Conservation (phyloP, 345 rosid species). For the Heritiera fomes region DNA sequence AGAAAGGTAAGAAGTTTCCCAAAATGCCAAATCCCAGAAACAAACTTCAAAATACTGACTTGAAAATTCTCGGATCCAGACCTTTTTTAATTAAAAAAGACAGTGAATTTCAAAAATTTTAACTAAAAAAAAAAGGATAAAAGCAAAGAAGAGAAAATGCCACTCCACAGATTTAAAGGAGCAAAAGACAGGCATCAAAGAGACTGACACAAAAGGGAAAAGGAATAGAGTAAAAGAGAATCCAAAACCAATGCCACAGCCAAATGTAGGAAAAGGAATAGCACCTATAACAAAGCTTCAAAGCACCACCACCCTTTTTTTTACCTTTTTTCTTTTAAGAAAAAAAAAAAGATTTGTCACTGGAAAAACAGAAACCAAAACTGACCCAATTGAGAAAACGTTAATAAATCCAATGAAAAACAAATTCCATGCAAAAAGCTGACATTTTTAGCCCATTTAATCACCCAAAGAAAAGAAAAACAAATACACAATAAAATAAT, state of each 20-base stretch:
- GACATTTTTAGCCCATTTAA: not conserved
- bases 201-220: slow-evolving; percentile 23
- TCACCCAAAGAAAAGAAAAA: slow-evolving; percentile 15
- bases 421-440: slow-evolving; percentile 3
- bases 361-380: not conserved
- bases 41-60: slow-evolving; percentile 1
- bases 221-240: slow-evolving; percentile 31
- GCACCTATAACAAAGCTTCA: slow-evolving; percentile 14
- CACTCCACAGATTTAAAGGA: slow-evolving; percentile 28
- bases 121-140: slow-evolving; percentile 28
- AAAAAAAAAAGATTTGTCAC: slow-evolving; percentile 29
- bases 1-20: slow-evolving; percentile 21
- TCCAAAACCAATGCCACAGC: slow-evolving; percentile 32
- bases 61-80: slow-evolving; percentile 45
- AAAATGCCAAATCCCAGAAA: slow-evolving; percentile 1
- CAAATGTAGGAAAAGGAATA: slow-evolving; percentile 22
- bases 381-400: slow-evolving; percentile 2
- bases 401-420: slow-evolving; percentile 8
- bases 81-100: slow-evolving; percentile 6
- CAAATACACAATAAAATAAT: slow-evolving; percentile 16
- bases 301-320: not conserved
- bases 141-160: slow-evolving; percentile 16
- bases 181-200: slow-evolving; percentile 22
- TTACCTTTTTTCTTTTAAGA: not conserved
- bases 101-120: slow-evolving; percentile 26